These are phyloP conservation scores for Begonia loranthoides DNA, from an alignment of 306 rosid genomes.

Conservation along the genomic window DNA sequence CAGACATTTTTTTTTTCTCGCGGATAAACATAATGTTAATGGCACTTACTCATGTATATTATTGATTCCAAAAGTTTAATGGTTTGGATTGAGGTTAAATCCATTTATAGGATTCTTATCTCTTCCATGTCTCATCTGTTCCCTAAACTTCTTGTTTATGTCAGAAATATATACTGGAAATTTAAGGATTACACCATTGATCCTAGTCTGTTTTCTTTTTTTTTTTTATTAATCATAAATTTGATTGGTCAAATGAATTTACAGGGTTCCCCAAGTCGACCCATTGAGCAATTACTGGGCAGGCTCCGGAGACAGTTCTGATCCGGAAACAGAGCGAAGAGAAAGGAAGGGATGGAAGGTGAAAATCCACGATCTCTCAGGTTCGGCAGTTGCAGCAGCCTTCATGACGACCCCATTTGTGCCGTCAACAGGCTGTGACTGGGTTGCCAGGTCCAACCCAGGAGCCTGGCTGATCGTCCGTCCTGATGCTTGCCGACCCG, in stretches of 20 bases:
- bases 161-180: too few species aligned
- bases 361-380: conserved; percentile 95
- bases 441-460: conserved; percentile 89
- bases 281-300: conserved; percentile 68
- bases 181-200: background rate
- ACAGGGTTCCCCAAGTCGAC: conserved; percentile 78
- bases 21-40: too few species aligned
- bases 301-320: conserved; percentile 37
- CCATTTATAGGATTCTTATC: too few species aligned
- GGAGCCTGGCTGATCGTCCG: conserved; percentile 95
- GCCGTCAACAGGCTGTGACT: conserved; percentile 92
- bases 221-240: conserved; percentile 9
- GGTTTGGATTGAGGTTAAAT: too few species aligned
- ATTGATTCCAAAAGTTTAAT: too few species aligned
- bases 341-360: conserved; percentile 98
- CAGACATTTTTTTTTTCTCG: background rate
- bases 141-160: background rate
- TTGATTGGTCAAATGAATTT: conserved; percentile 23
- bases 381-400: conserved; percentile 98
- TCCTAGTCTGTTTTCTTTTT: background rate
- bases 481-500: conserved; percentile 54
- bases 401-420: conserved; percentile 96
- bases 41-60: too few species aligned
- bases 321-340: conserved; percentile 44
- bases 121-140: too few species aligned